Conservation (phyloP, 305 asterid genomes). For the Salvia sclarea region DNA sequence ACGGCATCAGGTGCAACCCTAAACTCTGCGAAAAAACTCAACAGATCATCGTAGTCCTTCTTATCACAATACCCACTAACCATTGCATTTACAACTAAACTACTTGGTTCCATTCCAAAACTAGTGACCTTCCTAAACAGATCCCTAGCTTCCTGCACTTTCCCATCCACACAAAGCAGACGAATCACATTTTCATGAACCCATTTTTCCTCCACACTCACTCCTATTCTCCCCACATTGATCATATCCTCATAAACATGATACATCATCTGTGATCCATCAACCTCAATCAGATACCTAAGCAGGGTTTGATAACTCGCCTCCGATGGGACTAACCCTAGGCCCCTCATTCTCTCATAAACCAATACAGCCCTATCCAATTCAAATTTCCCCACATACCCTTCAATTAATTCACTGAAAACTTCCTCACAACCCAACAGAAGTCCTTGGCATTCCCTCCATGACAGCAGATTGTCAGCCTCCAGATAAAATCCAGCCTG, state of each 20-base stretch:
- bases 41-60: conserved; percentile 81
- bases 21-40: conserved; percentile 59
- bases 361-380: conserved; percentile 53
- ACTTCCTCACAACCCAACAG: conserved; percentile 66
- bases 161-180: conserved; percentile 65
- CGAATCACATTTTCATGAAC: conserved; percentile 58
- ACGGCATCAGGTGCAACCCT: conserved; percentile 44
- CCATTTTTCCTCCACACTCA: conserved; percentile 39
- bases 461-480: conserved; percentile 64
- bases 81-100: conserved; percentile 46
- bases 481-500: conserved; percentile 56
- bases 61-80: conserved; percentile 69
- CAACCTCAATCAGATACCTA: conserved; percentile 49
- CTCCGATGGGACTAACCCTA: conserved; percentile 55
- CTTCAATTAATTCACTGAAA: conserved; percentile 68
- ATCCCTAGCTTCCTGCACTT: conserved; percentile 78
- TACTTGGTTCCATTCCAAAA: conserved; percentile 53
- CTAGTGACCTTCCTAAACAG: conserved; percentile 48
- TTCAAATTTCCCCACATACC: conserved; percentile 55
- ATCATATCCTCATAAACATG: conserved; percentile 54
- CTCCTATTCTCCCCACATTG: conserved; percentile 44
- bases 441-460: conserved; percentile 54
- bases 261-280: conserved; percentile 50
- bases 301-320: conserved; percentile 55
- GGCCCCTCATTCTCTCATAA: conserved; percentile 64